Base-by-base conservation (phyloP, 129 eudicot genomes). In the Pseudognaphalium luteoalbum region DNA sequence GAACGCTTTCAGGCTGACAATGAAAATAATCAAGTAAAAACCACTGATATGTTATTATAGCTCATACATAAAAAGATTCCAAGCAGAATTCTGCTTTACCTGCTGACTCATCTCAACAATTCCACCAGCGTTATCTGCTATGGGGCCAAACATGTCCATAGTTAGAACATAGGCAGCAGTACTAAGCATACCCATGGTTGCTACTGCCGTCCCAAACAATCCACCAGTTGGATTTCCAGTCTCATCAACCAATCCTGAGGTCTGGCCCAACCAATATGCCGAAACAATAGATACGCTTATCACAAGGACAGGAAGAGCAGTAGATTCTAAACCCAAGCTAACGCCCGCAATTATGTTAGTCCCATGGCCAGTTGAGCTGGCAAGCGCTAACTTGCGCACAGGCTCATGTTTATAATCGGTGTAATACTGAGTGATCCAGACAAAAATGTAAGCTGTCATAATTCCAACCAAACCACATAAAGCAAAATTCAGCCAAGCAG, bases 121-220 rank as follows among this genome's bases (percentile, higher is more conserved):
- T 77, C 99, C 99, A 75, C 99, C 99, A 39, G 99, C 99, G 85
- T 95, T 95, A 81, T 95, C 99, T 71, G 97, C 96, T 81, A 95
- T 95, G 41, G 97, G 99, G 70, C 99, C 99, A 89, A 91, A 95
- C 97, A 91, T 91, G 75, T 95, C 99, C 97, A 95, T 95, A 8
- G 99, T 91, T 66, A 95, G 94, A 61, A 91, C 97, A 86, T 89
- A 91, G 16, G 96, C 99, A 51, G 97, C 97, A 12, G 99, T 95
- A 69, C 99, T 95, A 61, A 95, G 92, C 99, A 95, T 95, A 28
- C 99, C 99, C 96, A 95, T 91, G 14, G 99, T 91, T 50, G 99
- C 99, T 57, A 95, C 99, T 52, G 99, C 99, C 10, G 97, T 95
- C 75, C 99, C 99, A 89, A 91, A 95, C 85, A 95, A 82, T 41